phyloP scores from a whole-genome alignment of 805 yeast species.

The Cyberlindnera veronae region DNA sequence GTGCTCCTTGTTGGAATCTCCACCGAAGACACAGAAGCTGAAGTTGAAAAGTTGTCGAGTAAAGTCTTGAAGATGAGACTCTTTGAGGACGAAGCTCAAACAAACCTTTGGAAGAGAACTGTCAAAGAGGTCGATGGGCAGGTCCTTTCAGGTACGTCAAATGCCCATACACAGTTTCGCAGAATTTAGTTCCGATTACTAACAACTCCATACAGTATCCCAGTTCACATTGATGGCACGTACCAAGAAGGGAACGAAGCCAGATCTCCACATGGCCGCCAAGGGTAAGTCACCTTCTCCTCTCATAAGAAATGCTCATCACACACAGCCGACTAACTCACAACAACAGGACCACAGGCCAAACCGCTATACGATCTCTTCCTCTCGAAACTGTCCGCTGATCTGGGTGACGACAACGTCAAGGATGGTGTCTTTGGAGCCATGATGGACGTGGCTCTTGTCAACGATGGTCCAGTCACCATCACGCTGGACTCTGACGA shows the following conservation, averaged over 20 bases:
- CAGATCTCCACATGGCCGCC: constrained; percentile 91
- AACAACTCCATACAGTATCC: constrained; percentile 45
- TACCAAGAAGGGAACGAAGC: constrained; percentile 87
- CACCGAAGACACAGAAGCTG: constrained; percentile 70
- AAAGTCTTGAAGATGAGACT: constrained; percentile 64
- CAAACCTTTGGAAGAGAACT: constrained; percentile 71
- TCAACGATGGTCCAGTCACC: constrained; percentile 94
- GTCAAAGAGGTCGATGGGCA: constrained; percentile 62
- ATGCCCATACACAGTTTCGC: too few relatives aligned
- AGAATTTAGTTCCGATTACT: background rate
- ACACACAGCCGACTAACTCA: too few relatives aligned
- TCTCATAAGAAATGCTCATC: constrained; percentile 21
- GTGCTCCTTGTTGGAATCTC: constrained; percentile 83
- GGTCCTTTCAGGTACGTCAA: constrained; percentile 57
- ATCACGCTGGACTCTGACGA: constrained; percentile 67
- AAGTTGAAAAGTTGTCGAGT: constrained; percentile 62
- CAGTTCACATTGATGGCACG: constrained; percentile 89
- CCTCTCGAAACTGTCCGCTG: constrained; percentile 41
- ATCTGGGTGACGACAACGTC: constrained; percentile 62
- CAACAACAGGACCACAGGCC: constrained; percentile 67
- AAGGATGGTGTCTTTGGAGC: constrained; percentile 93
- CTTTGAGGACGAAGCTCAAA: constrained; percentile 68
- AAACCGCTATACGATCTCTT: constrained; percentile 45
- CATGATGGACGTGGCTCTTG: constrained; percentile 90
- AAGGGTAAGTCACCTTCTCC: constrained; percentile 57